Base-by-base conservation (phyloP, 1,139 yeast genomes). In the Geotrichum carabidarum region DNA sequence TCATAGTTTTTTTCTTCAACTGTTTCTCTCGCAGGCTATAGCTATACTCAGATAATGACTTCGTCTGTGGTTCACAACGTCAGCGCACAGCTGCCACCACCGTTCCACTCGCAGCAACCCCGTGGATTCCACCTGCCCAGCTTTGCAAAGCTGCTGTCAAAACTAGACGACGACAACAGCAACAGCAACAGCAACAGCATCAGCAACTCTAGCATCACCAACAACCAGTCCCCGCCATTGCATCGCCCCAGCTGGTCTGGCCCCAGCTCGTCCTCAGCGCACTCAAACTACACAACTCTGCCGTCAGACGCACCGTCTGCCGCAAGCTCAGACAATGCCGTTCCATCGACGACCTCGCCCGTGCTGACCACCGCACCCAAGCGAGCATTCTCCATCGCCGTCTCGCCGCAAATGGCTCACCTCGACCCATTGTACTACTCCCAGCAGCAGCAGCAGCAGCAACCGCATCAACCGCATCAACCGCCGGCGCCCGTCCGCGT, bases 241-340 rank as follows among this genome's bases (percentile, higher is more conserved):
- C n/a, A 34, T n/a, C 14, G n/a, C n/a, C n/a, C 37, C 37, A 34
- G 37, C 37, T 34, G 37, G 37, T 34, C 37, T 34, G 37, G 14
- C 37, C 6, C 37, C n/a, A 34, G 14, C 37, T 34, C 37, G 14
- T n/a, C 50, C 32, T n/a, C 22, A 8, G 22, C 30, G 15, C 15
- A 44, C 41, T 18, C 50, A 8, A 11, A 42, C 37, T n/a, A 34
- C 4, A 31, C 55, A 27, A 34, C 48, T 38, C 34, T 48, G 31
- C 41, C 53, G 31, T 40, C 53, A 44, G 12, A 36, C 6, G 6
- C 43, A 37, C 8, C 32, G 8, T n/a, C 52, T n/a, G 9, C 4
- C 27, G 31, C 58, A 49, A n/a, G 37, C 51, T 18, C 51, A 43
- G 14, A 32, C 38, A 38, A 9, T 12, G 36, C 36, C 36, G n/a